A percentile compares a stretch with the other conserved stretches of the same genome.
phyloP scores from a whole-genome alignment of 2,329 filamentous ascomycete genomes.

The Leptographium lundbergii region DNA sequence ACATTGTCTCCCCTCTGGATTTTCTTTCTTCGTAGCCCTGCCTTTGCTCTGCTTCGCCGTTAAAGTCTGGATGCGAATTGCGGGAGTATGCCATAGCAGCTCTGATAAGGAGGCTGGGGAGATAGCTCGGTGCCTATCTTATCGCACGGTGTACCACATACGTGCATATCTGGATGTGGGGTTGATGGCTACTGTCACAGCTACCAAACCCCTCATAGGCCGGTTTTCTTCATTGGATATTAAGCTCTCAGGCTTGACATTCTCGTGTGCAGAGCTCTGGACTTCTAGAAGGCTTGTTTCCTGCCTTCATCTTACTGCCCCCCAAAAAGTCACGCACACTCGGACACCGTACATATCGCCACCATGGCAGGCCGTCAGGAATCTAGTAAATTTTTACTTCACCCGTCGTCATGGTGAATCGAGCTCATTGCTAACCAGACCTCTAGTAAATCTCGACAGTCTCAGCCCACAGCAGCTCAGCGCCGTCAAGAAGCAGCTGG shows the following conservation, averaged over 20 bases:
- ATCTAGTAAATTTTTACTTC: conserved; percentile 2
- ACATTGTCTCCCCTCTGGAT: neutral
- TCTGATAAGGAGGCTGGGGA: neutral
- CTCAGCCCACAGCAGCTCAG: conserved; percentile 77
- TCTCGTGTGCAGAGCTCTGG: neutral
- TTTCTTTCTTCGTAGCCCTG: neutral
- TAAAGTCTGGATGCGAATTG: neutral
- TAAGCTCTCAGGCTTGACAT: neutral
- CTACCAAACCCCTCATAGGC: neutral
- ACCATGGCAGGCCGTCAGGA: conserved; percentile 12
- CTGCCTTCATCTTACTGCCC: neutral
- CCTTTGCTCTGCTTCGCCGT: neutral
- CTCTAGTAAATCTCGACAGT: conserved; percentile 50
- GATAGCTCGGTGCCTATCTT: neutral
- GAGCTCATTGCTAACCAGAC: neutral
- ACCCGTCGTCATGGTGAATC: neutral
- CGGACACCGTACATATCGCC: neutral
- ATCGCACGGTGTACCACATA: neutral
- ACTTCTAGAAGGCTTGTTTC: neutral
- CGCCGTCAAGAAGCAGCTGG: conserved; percentile 89
- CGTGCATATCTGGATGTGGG: neutral
- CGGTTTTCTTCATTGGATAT: neutral
- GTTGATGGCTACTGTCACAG: neutral
- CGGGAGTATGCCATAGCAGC: neutral
- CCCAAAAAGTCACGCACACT: neutral